Evolutionary conservation across 305 asterid genomes (phyloP), one percentile per base, ranked within the genome.

Genomic region (Striga hermonthica): DNA sequence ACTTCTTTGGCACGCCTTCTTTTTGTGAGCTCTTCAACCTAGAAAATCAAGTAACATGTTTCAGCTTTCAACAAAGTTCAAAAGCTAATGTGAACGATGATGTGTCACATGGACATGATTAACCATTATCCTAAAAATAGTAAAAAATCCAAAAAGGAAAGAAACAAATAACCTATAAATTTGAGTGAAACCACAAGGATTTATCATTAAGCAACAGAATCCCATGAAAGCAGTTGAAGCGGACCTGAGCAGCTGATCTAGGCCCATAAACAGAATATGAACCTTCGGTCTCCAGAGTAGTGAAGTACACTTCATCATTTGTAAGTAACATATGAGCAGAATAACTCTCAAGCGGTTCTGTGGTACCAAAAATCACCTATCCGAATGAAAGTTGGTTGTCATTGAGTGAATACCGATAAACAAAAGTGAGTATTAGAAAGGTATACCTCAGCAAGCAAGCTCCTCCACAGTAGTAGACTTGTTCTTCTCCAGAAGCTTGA

Each of bases 341-440:
- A 76, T 89, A 92, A 82, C 94, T 86, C 81, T 87, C 97, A 67
- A 89, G 87, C 70, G 98, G 91, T 72, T 92, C 97, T 62, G 79
- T 74, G 75, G 95, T 78, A 90, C 98, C 98, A 87, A 84, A 92
- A 71, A 92, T 82, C 88, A 92, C 87, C 98, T 92, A 97, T 69
- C 73, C 64, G 75, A 73, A 78, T 64, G 81, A 79, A 79, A 71
- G 63, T 62, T 54, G 62, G 2, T 2, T 13, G 79, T 86, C 81
- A 81, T 72, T 82, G 68, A 72, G 74, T 77, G 72, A 53, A 74
- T 79, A 73, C 62, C 34, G 35, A 55, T 57, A 58, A 64, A 59
- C 39, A 61, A 67, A 70, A 68, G 34, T 58, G 57, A 68, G 58
- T 54, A 14, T 62, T 49, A 47, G 57, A 68, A 71, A 71, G 49